These are phyloP conservation scores for Cyberlindnera veronae DNA, from an alignment of 805 yeast genomes.

Conservation along the genomic window DNA sequence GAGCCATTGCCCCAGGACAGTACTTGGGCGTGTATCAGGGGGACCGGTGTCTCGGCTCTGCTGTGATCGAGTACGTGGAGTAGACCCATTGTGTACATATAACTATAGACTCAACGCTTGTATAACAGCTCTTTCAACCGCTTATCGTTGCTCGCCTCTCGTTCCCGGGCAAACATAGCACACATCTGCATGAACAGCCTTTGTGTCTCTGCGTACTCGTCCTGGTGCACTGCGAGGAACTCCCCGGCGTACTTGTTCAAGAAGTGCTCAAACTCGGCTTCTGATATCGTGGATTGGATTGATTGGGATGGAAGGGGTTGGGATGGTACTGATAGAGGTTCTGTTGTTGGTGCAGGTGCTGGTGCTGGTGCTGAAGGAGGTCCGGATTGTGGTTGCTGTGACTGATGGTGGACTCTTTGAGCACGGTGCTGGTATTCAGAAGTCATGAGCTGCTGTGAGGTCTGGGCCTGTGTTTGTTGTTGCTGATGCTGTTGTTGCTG, in stretches of 20 bases:
- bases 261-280: constrained; percentile 13
- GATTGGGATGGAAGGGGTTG: too few relatives aligned
- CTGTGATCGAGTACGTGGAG: constrained; percentile 33
- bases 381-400: constrained; percentile 2
- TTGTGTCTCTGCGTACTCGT: constrained; percentile 12
- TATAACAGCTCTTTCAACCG: constrained; percentile 15
- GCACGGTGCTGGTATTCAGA: neutral
- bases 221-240: constrained; percentile 9
- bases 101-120: constrained; percentile 2
- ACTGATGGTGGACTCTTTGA: neutral
- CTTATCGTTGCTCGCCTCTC: constrained; percentile 7
- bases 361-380: too few relatives aligned
- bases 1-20: constrained; percentile 92
- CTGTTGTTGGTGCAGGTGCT: too few relatives aligned
- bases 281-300: constrained; percentile 4
- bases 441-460: neutral
- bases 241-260: constrained; percentile 13
- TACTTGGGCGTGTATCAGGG: constrained; percentile 68
- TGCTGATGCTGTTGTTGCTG: constrained; percentile 2
- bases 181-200: constrained; percentile 8
- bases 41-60: constrained; percentile 67
- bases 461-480: constrained; percentile 1
- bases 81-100: neutral
- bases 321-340: too few relatives aligned
- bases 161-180: constrained; percentile 9